Percentiles rank a stretch among this genome's conserved stretches.
Conservation (phyloP, 306 rosid genomes). For the Oemleria cerasiformis region DNA sequence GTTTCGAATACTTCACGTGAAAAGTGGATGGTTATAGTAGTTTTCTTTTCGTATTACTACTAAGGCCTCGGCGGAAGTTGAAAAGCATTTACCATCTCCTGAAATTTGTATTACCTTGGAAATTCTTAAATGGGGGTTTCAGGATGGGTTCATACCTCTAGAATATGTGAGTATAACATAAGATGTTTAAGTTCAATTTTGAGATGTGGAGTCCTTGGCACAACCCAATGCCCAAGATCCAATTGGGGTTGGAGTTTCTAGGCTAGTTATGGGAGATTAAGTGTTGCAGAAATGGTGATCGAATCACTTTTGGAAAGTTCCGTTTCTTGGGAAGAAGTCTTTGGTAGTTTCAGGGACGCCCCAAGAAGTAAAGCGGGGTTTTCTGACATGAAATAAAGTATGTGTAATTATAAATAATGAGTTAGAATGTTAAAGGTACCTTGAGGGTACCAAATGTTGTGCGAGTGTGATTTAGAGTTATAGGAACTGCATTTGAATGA, state of each 20-base stretch:
- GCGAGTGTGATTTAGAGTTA: background rate
- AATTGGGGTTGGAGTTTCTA: conserved; percentile 42
- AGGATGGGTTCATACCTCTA: no score
- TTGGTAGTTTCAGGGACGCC: conserved; percentile 16
- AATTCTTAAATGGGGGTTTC: no score
- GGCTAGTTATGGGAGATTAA: conserved; percentile 58
- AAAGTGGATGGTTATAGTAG: no score
- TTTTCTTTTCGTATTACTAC: no score
- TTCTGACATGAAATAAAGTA: no score
- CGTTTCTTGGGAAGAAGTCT: conserved; percentile 45
- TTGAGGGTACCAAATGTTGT: background rate
- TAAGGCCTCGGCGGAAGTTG: no score
- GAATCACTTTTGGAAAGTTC: conserved; percentile 49
- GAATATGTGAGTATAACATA: no score
- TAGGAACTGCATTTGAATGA: conserved; percentile 21
- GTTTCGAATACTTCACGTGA: no score
- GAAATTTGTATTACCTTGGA: no score
- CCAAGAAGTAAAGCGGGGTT: conserved; percentile 10
- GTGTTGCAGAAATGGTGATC: conserved; percentile 59
- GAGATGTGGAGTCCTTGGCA: conserved; percentile 56
- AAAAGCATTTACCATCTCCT: no score
- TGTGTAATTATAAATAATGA: no score
- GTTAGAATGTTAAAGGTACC: no score
- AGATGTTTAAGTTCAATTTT: conserved; percentile 70
- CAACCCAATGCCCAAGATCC: conserved; percentile 81